Percentiles rank a stretch among this genome's conserved stretches.
These are phyloP conservation scores for Podospora pseudoanserina DNA, from an alignment of 495 filamentous ascomycete genomes.

Conservation along the genomic window DNA sequence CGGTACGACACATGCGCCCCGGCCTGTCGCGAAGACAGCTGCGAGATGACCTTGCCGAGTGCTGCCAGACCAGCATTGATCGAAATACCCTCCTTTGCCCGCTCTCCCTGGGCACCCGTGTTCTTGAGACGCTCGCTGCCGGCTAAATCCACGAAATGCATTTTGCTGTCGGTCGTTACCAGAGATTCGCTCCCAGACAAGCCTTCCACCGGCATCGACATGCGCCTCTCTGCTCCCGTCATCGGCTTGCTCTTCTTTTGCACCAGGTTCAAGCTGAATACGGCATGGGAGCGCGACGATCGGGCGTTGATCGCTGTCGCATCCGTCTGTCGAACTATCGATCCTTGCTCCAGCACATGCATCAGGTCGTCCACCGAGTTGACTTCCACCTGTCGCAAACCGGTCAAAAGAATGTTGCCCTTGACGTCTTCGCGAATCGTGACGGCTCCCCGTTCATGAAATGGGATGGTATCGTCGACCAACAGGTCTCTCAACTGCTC, in stretches of 20 bases:
- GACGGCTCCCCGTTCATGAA: slow-evolving; percentile 67
- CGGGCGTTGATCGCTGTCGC: slow-evolving; percentile 98
- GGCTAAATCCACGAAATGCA: slow-evolving; percentile 97
- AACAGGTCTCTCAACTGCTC: slow-evolving; percentile 91
- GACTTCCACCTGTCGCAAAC: slow-evolving; percentile 80
- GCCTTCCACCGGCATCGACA: slow-evolving; percentile 83
- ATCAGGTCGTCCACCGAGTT: slow-evolving; percentile 92
- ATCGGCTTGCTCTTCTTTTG: slow-evolving; percentile 70
- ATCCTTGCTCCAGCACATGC: slow-evolving; percentile 84
- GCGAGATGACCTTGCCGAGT: slow-evolving; percentile 96
- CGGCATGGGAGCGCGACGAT: slow-evolving; percentile 97
- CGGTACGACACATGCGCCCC: slow-evolving; percentile 96
- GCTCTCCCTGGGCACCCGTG: slow-evolving; percentile 90
- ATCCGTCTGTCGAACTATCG: slow-evolving; percentile 92
- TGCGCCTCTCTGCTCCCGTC: slow-evolving; percentile 69
- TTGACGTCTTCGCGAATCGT: slow-evolving; percentile 92
- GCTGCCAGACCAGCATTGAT: slow-evolving; percentile 97
- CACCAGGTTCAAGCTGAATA: slow-evolving; percentile 92
- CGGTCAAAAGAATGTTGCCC: slow-evolving; percentile 90
- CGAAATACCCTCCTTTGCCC: slow-evolving; percentile 94
- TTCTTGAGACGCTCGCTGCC: slow-evolving; percentile 98
- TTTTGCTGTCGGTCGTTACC: slow-evolving; percentile 93
- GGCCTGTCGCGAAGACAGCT: slow-evolving; percentile 83
- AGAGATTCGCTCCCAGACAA: slow-evolving; percentile 62
- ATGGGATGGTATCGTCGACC: slow-evolving; percentile 67